Percentiles rank a stretch among this genome's conserved stretches.
phyloP scores from a whole-genome alignment of 1,139 yeast genomes.

The Neolecta irregularis region DNA sequence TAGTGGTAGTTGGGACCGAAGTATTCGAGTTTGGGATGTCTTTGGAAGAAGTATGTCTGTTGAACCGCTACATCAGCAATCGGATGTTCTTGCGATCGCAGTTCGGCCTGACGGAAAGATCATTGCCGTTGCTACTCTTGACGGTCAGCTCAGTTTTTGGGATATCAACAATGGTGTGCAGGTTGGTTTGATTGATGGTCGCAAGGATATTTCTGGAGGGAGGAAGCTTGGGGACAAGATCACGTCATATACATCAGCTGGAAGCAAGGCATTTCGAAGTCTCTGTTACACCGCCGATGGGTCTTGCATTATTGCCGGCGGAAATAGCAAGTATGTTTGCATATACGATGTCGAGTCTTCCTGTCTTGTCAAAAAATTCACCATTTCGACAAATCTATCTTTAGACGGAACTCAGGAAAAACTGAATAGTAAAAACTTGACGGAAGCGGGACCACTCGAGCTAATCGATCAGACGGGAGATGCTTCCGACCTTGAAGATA shows the following conservation, averaged over 20 bases:
- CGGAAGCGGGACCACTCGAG: conserved; percentile 79
- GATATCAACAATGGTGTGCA: conserved; percentile 73
- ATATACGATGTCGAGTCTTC: conserved; percentile 79
- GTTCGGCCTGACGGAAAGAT: conserved; percentile 88
- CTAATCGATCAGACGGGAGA: conserved; percentile 76
- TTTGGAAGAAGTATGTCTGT: conserved; percentile 65
- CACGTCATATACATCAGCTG: conserved; percentile 59
- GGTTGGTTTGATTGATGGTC: conserved; percentile 69
- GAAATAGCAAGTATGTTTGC: conserved; percentile 81
- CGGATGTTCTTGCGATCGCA: conserved; percentile 73
- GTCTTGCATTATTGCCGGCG: conserved; percentile 72
- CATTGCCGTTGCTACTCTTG: conserved; percentile 74
- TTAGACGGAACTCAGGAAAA: conserved; percentile 74
- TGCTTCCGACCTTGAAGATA: conserved; percentile 68
- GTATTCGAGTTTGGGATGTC: conserved; percentile 83
- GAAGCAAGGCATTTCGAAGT: conserved; percentile 72
- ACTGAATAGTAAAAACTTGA: conserved; percentile 65
- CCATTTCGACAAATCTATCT: conserved; percentile 77
- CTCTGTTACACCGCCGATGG: conserved; percentile 86
- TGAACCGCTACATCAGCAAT: conserved; percentile 73
- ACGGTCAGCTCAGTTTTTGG: conserved; percentile 75
- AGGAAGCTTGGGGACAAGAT: conserved; percentile 72
- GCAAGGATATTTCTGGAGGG: conserved; percentile 76
- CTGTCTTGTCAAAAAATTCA: conserved; percentile 65
- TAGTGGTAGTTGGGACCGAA: conserved; percentile 92